Percentiles rank a stretch among this genome's conserved stretches.
phyloP scores from a whole-genome alignment of 1,284 basidiomycete genomes.

The Leccinum fallax region DNA sequence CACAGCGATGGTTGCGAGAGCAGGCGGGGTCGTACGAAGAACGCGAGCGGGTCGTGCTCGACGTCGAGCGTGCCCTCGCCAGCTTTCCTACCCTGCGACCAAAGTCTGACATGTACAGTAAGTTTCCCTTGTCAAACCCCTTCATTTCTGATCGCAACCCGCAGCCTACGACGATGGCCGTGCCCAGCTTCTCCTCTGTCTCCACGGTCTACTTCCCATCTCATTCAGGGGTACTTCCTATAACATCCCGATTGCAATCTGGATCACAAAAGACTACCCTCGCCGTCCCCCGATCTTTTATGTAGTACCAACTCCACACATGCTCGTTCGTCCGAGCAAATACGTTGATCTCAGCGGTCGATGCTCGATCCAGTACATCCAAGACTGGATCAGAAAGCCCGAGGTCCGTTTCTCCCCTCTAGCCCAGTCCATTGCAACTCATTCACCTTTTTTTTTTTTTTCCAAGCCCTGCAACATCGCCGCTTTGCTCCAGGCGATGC shows the following conservation, averaged over 20 bases:
- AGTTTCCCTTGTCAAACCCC: conserved; percentile 20
- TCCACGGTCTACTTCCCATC: conserved; percentile 93
- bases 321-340: conserved; percentile 82
- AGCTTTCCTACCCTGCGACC: conserved; percentile 72
- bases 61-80: conserved; percentile 68
- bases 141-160: conserved; percentile 6
- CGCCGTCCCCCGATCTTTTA: conserved; percentile 84
- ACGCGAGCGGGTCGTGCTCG: conserved; percentile 55
- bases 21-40: conserved; percentile 69
- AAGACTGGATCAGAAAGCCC: conserved; percentile 79
- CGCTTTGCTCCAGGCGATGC: conserved; percentile 71
- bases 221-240: conserved; percentile 77
- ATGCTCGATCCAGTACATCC: conserved; percentile 68
- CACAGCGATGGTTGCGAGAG: conserved; percentile 68
- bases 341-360: conserved; percentile 85
- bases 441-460: conserved; percentile 9
- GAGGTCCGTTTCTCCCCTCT: conserved; percentile 60
- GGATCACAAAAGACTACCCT: conserved; percentile 86
- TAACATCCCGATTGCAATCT: conserved; percentile 92
- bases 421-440: conserved; percentile 15
- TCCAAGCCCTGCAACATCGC: conserved; percentile 68
- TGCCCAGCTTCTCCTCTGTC: conserved; percentile 84
- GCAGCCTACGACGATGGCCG: conserved; percentile 93
- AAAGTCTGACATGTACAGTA: conserved; percentile 94
- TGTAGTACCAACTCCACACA: conserved; percentile 91